Evolutionary conservation across 768 basidiomycete genomes (phyloP), one percentile per base, ranked within the genome.

Genomic region (Porpolomopsis calyptriformis): DNA sequence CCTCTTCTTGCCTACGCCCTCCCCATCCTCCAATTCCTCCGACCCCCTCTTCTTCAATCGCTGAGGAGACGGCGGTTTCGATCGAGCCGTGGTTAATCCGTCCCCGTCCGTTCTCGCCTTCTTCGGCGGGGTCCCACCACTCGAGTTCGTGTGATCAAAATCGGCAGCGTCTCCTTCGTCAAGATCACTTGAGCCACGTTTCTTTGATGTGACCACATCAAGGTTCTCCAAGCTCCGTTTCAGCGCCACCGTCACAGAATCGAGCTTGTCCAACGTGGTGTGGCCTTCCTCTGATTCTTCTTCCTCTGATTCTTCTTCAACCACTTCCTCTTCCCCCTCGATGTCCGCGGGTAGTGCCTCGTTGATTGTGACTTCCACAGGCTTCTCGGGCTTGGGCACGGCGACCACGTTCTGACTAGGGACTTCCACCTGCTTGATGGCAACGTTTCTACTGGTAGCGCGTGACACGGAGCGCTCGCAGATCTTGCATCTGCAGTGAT

Each of bases 401-500:
- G 37, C 38, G 1, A 49, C 47, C 38, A 55, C 53, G 14, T 59
- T 43, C 6, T 57, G 53, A 24, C 42, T 51, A n/a, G 23, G 23
- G 25, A 49, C 40, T 46, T 50, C 37, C 36, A 41, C 35, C 43
- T 53, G 27, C 45, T 51, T 20, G 43, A 53, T 37, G 51, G 52
- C 37, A 41, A 40, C 39, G 49, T 49, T 25, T 19, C 63, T 63
- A 23, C 70, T 66, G 48, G 74, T 77, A 4, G 73, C 74, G 40
- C 65, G 64, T 20, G 70, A 59, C 57, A 76, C 72, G 6, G 84
- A 77, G 20, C 85, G 76, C 51, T 83, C 77, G 58, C 84, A 86
- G 33, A 85, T 77, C n/a, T 69, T 66, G 58, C 84, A 85, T 43
- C 76, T 71, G 56, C 84, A 86, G 36, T 81, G 77, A 56, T 80